Conservation (phyloP, 2,329 filamentous ascomycete genomes). For the Aspergillus phoenicis region DNA sequence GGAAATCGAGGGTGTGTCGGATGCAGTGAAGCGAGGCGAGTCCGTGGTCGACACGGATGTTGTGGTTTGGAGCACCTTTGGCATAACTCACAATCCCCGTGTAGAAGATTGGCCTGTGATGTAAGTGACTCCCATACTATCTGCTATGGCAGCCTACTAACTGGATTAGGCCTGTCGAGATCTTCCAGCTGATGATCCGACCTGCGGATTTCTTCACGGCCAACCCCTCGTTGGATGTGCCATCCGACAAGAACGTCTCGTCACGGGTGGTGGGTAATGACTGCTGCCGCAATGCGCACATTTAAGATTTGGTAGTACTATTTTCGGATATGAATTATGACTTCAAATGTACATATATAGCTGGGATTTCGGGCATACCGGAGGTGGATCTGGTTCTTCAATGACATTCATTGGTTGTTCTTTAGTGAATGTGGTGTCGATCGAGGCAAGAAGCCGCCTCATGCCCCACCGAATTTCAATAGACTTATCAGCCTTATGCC, state of each 20-base stretch:
- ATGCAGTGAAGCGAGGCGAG: constrained; percentile 37
- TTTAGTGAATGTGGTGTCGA: no score
- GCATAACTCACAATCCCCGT: constrained; percentile 49
- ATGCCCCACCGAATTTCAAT: not conserved
- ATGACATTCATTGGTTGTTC: not conserved
- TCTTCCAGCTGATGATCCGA: constrained; percentile 46
- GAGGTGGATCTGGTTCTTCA: not conserved
- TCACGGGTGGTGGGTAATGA: constrained; percentile 35
- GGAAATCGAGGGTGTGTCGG: constrained; percentile 39
- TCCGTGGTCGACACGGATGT: constrained; percentile 45
- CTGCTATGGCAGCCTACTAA: constrained; percentile 11
- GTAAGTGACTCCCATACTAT: constrained; percentile 24
- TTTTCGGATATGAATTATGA: constrained; percentile 12
- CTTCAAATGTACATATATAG: constrained; percentile 8
- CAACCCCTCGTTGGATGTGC: constrained; percentile 59
- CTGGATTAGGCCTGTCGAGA: constrained; percentile 37
- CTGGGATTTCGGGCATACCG: not conserved
- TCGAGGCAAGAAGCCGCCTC: no score
- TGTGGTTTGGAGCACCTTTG: constrained; percentile 49
- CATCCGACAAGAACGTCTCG: constrained; percentile 41
- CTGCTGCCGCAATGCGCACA: constrained; percentile 37
- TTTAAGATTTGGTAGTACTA: constrained; percentile 18
- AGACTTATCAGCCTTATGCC: not conserved
- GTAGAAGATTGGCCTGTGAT: constrained; percentile 51
- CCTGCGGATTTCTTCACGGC: constrained; percentile 58